Base-by-base conservation (phyloP, 2,329 filamentous ascomycete genomes). In the Sarocladium strictum region DNA sequence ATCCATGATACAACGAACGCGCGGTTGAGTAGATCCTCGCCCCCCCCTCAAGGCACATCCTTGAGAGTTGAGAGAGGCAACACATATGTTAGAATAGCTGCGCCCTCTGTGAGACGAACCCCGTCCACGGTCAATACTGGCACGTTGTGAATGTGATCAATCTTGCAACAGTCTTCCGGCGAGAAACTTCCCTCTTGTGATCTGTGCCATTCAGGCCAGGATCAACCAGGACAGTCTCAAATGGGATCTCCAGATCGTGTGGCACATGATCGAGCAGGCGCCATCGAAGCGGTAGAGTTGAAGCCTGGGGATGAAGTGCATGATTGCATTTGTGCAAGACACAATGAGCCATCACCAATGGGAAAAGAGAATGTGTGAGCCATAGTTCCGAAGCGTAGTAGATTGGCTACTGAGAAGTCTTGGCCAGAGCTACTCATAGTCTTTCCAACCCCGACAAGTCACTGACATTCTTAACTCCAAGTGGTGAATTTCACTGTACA, bases 71-170 rank as follows among this genome's bases (percentile, higher is more conserved):
- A 69, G 56, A 0, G 62, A 61, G 2, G 63, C 61, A 47, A 70
- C 63, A 70, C 63, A 58, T 67, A 70, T 11, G 54, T 65, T 1
- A 70, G 50, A 3, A 72, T 56, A 2, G 68, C 69, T 0, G 64
- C 62, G 52, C 65, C 58, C 52, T 72, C 70, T 1, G 66, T 69
- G 37, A 72, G 61, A 40, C 64, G 32, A 14, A 63, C 58, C 9
- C 57, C 55, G n/a, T 63, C 62, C 24, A 69, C 58, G 3, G 53
- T 43, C 17, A 72, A 58, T 1, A 60, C 62, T 1, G 70, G 69
- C 0, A 72, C 67, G 12, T 61, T 65, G 17, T 64, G 67, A 6
- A 49, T 55, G 0, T 62, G 67, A 51, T 71, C 62, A 43, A 71
- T 59, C 2, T 57, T 51, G 4, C 59, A 58, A 54, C 70, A 72